These are phyloP conservation scores for Heliamphora exappendiculata DNA, from an alignment of 148 eudicot species.

Conservation along the genomic window DNA sequence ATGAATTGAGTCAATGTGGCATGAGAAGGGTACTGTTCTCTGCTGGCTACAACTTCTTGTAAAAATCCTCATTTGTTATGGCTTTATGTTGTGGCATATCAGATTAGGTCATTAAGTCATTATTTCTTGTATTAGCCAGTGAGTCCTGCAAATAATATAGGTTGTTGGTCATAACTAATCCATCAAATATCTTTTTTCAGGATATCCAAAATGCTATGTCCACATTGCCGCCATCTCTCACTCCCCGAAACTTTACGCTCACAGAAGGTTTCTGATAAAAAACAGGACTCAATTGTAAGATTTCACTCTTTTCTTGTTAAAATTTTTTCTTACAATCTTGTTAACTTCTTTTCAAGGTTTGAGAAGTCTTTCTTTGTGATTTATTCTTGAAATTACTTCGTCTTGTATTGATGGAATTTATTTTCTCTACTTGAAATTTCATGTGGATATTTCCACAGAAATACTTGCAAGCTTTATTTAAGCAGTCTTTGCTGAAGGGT, in stretches of 20 bases:
- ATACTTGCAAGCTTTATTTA: too few species aligned
- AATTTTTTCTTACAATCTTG: not conserved
- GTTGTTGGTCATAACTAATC: not conserved
- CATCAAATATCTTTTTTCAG: constrained; percentile 31
- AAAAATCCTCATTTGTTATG: not conserved
- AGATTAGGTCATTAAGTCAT: not conserved
- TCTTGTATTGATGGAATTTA: not conserved
- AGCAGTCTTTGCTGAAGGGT: too few species aligned
- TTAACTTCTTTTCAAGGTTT: not conserved
- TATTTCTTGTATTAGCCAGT: not conserved
- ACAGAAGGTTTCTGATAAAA: constrained; percentile 66
- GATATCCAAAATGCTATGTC: constrained; percentile 66
- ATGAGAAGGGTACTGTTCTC: not conserved
- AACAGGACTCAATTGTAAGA: not conserved
- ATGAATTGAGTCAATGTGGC: not conserved
- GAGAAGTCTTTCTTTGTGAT: not conserved
- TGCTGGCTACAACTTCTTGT: not conserved
- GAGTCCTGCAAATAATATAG: not conserved
- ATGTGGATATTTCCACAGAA: too few species aligned
- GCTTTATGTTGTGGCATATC: not conserved
- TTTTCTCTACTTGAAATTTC: not conserved
- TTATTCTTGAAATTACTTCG: not conserved
- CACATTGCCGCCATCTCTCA: constrained; percentile 49
- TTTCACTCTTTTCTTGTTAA: not conserved
- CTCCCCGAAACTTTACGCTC: constrained; percentile 61